Conservation (phyloP, 257 asterid genomes). For the Paraleonurus japonicus region DNA sequence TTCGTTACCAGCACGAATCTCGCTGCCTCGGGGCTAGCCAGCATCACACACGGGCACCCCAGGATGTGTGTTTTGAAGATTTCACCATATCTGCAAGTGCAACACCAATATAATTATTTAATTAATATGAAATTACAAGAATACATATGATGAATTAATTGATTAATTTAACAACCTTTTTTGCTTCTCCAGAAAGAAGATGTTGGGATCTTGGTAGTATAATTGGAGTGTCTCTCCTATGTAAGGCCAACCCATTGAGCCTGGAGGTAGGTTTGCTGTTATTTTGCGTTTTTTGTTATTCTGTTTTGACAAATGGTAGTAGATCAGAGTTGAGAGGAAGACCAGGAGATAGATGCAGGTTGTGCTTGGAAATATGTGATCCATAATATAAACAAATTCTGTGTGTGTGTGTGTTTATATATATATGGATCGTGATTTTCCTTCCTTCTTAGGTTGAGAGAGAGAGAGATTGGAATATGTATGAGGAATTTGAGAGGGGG, state of each 20-base stretch:
- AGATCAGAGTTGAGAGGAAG: slow-evolving; percentile 43
- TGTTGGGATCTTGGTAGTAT: slow-evolving; percentile 65
- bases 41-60: slow-evolving; percentile 83
- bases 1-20: slow-evolving; percentile 63
- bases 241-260: slow-evolving; percentile 83
- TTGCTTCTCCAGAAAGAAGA: slow-evolving; percentile 57
- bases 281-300: slow-evolving; percentile 23
- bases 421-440: background rate
- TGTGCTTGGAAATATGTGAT: slow-evolving; percentile 22
- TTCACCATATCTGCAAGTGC: slow-evolving; percentile 73
- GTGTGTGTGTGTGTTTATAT: no score
- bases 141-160: no score
- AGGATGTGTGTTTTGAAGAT: slow-evolving; percentile 74
- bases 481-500: slow-evolving; percentile 18
- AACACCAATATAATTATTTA: no score
- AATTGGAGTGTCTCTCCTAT: slow-evolving; percentile 74
- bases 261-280: slow-evolving; percentile 54
- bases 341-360: slow-evolving; percentile 40
- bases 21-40: slow-evolving; percentile 77
- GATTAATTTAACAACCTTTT: slow-evolving; percentile 55
- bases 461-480: background rate
- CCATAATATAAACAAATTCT: background rate
- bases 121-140: no score
- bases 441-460: background rate
- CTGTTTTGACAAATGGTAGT: slow-evolving; percentile 39